phyloP scores from a whole-genome alignment of 305 asterid species.

The Stenogyne calaminthoides region DNA sequence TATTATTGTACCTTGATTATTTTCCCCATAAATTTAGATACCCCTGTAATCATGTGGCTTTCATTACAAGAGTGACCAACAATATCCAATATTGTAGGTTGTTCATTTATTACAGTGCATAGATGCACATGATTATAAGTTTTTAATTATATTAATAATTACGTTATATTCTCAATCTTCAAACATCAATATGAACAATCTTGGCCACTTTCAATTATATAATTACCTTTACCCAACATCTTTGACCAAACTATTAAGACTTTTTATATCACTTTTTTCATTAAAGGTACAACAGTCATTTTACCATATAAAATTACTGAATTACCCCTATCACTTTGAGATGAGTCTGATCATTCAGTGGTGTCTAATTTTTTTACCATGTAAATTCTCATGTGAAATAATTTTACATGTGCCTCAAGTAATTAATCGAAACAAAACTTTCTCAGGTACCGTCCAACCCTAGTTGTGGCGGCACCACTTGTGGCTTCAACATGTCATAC shows the following conservation, averaged over 20 bases:
- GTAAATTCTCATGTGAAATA: neutral
- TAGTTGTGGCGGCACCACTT: constrained; percentile 49
- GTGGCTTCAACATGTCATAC: constrained; percentile 68
- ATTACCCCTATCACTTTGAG: too few species aligned
- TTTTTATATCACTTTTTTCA: too few species aligned
- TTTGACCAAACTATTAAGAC: neutral
- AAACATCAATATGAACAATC: neutral
- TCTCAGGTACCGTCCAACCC: constrained; percentile 57
- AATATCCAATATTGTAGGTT: neutral
- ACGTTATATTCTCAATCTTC: neutral
- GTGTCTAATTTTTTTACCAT: too few species aligned
- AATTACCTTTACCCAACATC: neutral
- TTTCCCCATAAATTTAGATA: neutral
- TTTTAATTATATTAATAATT: neutral
- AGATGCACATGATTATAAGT: neutral
- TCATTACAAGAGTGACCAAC: neutral
- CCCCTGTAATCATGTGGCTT: neutral
- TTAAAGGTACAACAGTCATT: too few species aligned
- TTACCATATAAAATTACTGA: too few species aligned
- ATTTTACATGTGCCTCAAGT: neutral
- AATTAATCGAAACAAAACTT: neutral
- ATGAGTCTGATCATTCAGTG: too few species aligned
- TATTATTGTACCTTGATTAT: neutral
- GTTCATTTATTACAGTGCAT: neutral
- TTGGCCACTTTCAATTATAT: neutral